Evolutionary conservation across 2,329 filamentous ascomycete species (phyloP).

Genomic region (Metarhizium sp.): DNA sequence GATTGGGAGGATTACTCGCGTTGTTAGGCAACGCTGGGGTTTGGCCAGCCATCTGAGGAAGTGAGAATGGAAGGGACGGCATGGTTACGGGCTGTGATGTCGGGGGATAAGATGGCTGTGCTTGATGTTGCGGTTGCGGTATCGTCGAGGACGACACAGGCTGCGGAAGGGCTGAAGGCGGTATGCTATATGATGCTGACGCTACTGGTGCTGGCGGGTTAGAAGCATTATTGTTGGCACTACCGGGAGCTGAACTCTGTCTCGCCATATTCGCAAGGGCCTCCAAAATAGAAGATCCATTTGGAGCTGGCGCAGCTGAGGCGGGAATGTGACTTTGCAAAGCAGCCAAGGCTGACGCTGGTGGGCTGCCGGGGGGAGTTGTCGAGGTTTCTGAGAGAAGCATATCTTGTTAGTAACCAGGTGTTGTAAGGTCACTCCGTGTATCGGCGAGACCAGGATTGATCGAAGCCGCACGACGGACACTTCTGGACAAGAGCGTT

Average conservation of each 20-base stretch:
- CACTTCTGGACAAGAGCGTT: not conserved
- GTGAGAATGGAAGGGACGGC: constrained; percentile 34
- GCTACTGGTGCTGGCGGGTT: constrained; percentile 27
- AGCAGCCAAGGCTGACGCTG: constrained; percentile 33
- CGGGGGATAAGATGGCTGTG: constrained; percentile 28
- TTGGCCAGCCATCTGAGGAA: constrained; percentile 27
- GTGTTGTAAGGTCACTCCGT: not conserved
- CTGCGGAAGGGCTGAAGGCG: constrained; percentile 22
- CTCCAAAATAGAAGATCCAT: constrained; percentile 58
- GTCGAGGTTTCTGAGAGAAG: constrained; percentile 53
- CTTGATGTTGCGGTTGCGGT: constrained; percentile 18
- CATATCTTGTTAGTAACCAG: constrained; percentile 5
- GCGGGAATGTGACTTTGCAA: constrained; percentile 22
- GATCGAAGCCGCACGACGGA: not conserved
- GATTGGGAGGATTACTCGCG: constrained; percentile 14
- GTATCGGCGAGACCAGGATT: not conserved
- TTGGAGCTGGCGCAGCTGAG: constrained; percentile 31
- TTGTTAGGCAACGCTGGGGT: constrained; percentile 16
- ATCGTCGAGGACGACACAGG: constrained; percentile 19
- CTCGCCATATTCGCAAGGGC: constrained; percentile 73
- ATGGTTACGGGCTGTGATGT: constrained; percentile 51
- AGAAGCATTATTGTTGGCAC: constrained; percentile 27
- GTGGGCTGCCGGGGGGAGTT: constrained; percentile 58
- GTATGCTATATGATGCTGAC: constrained; percentile 31
- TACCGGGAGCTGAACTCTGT: constrained; percentile 38